phyloP scores from a whole-genome alignment of 2,329 filamentous ascomycete genomes.

The Penicillium olsonii region DNA sequence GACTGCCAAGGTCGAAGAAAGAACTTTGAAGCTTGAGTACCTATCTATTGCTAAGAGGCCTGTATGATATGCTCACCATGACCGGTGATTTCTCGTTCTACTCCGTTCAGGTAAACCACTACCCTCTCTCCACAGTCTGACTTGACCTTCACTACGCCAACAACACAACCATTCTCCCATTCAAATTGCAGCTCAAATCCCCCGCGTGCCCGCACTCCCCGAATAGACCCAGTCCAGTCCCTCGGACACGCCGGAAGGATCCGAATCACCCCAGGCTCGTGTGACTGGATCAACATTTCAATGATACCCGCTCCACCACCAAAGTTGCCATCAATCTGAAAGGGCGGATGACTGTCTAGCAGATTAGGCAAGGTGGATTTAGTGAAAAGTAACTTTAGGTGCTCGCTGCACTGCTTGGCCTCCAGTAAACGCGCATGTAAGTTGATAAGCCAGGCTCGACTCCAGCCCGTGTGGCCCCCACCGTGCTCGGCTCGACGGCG shows the following conservation, averaged over 20 bases:
- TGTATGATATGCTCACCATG: conserved; percentile 8
- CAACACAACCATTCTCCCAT: conserved; percentile 34
- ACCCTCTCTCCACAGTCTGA: conserved; percentile 16
- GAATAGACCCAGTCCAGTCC: conserved; percentile 39
- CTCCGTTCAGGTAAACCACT: conserved; percentile 21
- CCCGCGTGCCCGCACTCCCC: conserved; percentile 38
- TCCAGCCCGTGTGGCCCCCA: conserved; percentile 56
- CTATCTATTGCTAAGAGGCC: no score
- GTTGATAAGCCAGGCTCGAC: conserved; percentile 53
- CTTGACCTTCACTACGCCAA: conserved; percentile 15
- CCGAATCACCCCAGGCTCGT: conserved; percentile 34
- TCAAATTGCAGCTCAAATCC: conserved; percentile 41
- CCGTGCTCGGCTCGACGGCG: conserved; percentile 38
- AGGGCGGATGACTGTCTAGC: conserved; percentile 49
- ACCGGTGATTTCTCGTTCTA: conserved; percentile 15
- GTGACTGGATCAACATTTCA: conserved; percentile 49
- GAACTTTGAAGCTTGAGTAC: no score
- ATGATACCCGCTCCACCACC: conserved; percentile 51
- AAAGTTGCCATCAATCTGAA: conserved; percentile 56
- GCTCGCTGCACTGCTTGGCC: conserved; percentile 37
- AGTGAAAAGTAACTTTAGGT: conserved; percentile 43
- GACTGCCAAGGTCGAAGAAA: no score
- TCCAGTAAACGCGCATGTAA: conserved; percentile 51
- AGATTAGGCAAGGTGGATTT: conserved; percentile 49
- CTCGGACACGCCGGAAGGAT: conserved; percentile 43